Base-by-base conservation (phyloP, 192 early-diverging fungal species). In the Cladochytrium replicatum region DNA sequence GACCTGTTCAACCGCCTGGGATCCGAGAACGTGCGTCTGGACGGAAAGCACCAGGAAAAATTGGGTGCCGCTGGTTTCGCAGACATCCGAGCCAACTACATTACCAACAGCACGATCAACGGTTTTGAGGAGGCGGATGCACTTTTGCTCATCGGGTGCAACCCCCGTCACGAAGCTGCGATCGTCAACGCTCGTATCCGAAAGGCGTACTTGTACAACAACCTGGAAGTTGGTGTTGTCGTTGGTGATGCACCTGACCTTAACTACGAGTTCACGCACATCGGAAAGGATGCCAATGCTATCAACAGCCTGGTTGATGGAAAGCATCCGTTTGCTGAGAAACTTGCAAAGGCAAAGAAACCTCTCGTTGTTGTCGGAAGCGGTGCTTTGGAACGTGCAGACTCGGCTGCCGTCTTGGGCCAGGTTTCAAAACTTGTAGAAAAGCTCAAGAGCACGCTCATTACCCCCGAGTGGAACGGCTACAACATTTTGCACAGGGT, bases 141-240 rank as follows among this genome's bases (percentile, higher is more conserved):
- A 3, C 69, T 98, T 6, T 74, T 98, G 26, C 66, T 98, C 31
- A 64, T 98, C 19, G 95, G 91, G 24, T 87, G 93, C 24, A 96
- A 98, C 72, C 95, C 95, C 27, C 86, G 91, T 23, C 91, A 89
- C 54, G 95, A 98, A 70, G 95, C 88, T 1, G 70, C 95, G 23
- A 87, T 96, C 63, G 68, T 98, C 47, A 96, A 98, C 72, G 88
- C 93, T 15, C 85, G 95, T 42, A 83, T 98, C 55, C 84, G 93
- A 58, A 96, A 95, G 71, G 81, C 88, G 19, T 98, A 84, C 56
- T 71, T 98, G 40, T 78, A 84, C 68, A 82, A 81, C 50, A 72
- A 79, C 9, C 68, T 85, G 24, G 77, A 89, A 48, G 62, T 93
- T 63, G 95, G 75, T 37, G n/a, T n/a, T n/a, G 55, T 96, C 32